phyloP scores from a whole-genome alignment of 148 eudicot genomes.

The Camellia granthamiana region DNA sequence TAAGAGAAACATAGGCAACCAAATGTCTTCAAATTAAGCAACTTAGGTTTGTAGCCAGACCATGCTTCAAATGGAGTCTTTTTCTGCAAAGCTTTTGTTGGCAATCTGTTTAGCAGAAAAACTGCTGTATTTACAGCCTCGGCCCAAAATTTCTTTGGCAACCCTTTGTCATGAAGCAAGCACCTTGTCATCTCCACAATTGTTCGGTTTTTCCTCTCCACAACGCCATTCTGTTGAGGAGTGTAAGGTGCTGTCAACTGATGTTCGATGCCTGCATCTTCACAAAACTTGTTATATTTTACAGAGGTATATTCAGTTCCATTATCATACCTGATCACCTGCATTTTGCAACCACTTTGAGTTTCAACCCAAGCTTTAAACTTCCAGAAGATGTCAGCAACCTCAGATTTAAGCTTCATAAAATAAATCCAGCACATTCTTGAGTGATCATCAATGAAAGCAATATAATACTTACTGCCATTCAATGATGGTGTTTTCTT shows the following conservation, averaged over 20 bases:
- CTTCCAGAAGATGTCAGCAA: not conserved
- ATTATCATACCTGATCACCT: not conserved
- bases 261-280: constrained; percentile 1
- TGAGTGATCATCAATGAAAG: not conserved
- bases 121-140: not conserved
- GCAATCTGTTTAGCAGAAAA: not conserved
- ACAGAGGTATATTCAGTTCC: not conserved
- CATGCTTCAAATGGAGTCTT: constrained; percentile 4
- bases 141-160: not conserved
- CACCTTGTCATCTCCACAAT: not conserved
- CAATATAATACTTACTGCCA: not conserved
- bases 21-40: not conserved
- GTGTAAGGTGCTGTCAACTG: constrained; percentile 2
- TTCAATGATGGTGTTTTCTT: not conserved
- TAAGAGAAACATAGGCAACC: not conserved
- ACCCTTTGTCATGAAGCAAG: constrained; percentile 3
- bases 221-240: not conserved
- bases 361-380: not conserved
- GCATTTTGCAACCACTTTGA: not conserved
- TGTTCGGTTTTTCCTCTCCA: not conserved
- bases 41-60: constrained; percentile 3
- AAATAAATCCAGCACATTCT: constrained; percentile 1
- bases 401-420: not conserved
- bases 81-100: not conserved
- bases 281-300: not conserved